A percentile compares a stretch with the other conserved stretches of the same genome.
Conservation (phyloP, 495 filamentous ascomycete species). For the Aspergillus affinis region DNA sequence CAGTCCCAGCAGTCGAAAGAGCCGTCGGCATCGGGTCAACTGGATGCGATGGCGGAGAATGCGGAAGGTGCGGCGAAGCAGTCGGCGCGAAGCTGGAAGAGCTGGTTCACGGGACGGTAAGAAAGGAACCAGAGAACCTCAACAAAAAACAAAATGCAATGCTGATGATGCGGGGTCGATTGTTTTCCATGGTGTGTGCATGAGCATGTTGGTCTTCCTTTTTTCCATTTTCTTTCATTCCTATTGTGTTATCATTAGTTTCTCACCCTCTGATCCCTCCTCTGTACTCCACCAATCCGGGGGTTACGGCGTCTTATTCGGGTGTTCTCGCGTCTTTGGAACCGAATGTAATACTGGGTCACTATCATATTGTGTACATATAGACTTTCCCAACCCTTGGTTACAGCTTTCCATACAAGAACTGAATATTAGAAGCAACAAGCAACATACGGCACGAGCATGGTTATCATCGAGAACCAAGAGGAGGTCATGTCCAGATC, state of each 20-base stretch:
- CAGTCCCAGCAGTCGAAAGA: constrained; percentile 14
- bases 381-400: constrained; percentile 11
- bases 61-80: constrained; percentile 40
- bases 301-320: constrained; percentile 25
- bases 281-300: constrained; percentile 22
- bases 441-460: not conserved
- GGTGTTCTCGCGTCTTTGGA: constrained; percentile 17
- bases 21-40: constrained; percentile 29
- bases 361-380: constrained; percentile 25
- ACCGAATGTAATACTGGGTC: constrained; percentile 24
- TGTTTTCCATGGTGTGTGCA: not conserved
- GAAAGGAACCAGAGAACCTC: not conserved
- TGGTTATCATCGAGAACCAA: not conserved
- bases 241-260: constrained; percentile 7
- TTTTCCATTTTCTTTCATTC: constrained; percentile 6
- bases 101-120: constrained; percentile 46
- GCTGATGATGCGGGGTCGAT: not conserved
- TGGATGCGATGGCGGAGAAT: constrained; percentile 46
- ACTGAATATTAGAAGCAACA: constrained; percentile 4
- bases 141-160: constrained; percentile 7
- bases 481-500: not conserved
- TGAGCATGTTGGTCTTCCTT: not conserved
- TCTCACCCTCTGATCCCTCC: constrained; percentile 13
- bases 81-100: constrained; percentile 42
- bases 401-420: constrained; percentile 5